These are phyloP conservation scores for Ulota crispa DNA, from an alignment of 225 moss, liverwort and hornwort genomes.

Conservation along the genomic window DNA sequence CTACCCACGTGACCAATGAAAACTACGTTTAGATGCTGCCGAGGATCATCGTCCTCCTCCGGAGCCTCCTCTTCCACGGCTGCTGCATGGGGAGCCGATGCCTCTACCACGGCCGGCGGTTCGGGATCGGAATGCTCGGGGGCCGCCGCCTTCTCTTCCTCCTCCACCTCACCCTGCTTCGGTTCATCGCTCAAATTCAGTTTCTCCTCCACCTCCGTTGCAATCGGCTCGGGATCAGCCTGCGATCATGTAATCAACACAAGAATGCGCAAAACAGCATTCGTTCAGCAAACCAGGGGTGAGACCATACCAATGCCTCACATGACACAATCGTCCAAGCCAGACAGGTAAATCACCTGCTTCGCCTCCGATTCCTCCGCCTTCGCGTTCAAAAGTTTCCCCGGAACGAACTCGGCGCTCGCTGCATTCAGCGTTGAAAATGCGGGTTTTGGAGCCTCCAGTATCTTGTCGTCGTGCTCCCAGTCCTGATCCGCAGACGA, in stretches of 20 bases:
- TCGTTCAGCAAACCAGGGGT: neutral
- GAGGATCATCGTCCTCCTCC: slow-evolving; percentile 45
- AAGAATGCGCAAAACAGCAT: neutral
- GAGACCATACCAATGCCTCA: neutral
- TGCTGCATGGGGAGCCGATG: slow-evolving; percentile 13
- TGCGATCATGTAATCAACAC: neutral
- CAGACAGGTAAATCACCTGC: slow-evolving; percentile 16
- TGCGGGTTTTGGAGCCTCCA: slow-evolving; percentile 38
- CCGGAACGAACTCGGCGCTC: slow-evolving; percentile 46
- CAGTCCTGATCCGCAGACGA: slow-evolving; percentile 44
- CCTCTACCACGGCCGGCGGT: neutral
- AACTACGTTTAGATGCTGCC: slow-evolving; percentile 90
- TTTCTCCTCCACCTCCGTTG: slow-evolving; percentile 11
- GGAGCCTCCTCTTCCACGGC: neutral
- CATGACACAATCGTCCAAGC: neutral
- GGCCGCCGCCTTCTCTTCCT: slow-evolving; percentile 21
- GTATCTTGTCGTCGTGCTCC: slow-evolving; percentile 46
- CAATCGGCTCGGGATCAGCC: slow-evolving; percentile 24
- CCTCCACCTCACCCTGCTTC: slow-evolving; percentile 27
- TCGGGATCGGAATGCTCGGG: slow-evolving; percentile 25
- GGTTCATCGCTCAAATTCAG: slow-evolving; percentile 26
- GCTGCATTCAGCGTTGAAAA: slow-evolving; percentile 32
- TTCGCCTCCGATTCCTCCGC: neutral
- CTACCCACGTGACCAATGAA: slow-evolving; percentile 85
- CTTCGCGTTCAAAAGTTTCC: slow-evolving; percentile 7